phyloP scores from a whole-genome alignment of 2,329 filamentous ascomycete genomes.

The Paraconiothyrium sp. region DNA sequence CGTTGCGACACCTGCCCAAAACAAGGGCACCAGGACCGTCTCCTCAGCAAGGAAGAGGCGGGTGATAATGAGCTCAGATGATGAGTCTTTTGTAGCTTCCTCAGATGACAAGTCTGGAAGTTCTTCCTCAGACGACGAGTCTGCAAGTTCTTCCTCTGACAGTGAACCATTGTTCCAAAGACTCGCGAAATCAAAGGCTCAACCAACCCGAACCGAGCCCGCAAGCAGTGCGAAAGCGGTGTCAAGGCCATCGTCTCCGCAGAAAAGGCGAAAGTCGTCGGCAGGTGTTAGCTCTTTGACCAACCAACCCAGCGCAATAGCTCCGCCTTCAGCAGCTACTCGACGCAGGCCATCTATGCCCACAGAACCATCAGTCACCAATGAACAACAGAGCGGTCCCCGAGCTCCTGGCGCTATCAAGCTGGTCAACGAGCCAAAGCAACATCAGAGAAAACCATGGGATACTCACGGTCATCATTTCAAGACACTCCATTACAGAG shows the following conservation, averaged over 20 bases:
- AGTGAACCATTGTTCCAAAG: not conserved
- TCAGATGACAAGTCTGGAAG: not conserved
- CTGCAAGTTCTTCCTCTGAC: not conserved
- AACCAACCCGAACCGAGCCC: not conserved
- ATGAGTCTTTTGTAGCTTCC: not conserved
- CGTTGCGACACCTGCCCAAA: not conserved
- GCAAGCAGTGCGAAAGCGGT: not conserved
- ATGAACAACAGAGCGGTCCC: not conserved
- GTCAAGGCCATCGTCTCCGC: not conserved
- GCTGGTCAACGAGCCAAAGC: conserved; percentile 36
- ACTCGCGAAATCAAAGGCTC: not conserved
- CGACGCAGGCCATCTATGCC: not conserved
- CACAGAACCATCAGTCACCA: not conserved
- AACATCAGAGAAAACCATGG: conserved; percentile 22
- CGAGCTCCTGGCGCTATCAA: conserved; percentile 29
- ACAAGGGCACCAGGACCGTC: not conserved
- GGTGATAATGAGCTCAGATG: not conserved
- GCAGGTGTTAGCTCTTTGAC: too few relatives aligned
- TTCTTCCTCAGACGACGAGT: not conserved
- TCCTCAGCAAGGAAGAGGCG: not conserved
- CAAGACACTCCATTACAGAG: conserved; percentile 26
- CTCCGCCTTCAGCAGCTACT: not conserved
- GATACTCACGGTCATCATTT: conserved; percentile 28
- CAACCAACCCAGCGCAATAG: not conserved
- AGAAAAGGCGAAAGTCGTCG: not conserved